Evolutionary conservation across 2,329 filamentous ascomycete genomes (phyloP), one percentile per base, ranked within the genome.

Genomic region (Aspergillus viridinutans): DNA sequence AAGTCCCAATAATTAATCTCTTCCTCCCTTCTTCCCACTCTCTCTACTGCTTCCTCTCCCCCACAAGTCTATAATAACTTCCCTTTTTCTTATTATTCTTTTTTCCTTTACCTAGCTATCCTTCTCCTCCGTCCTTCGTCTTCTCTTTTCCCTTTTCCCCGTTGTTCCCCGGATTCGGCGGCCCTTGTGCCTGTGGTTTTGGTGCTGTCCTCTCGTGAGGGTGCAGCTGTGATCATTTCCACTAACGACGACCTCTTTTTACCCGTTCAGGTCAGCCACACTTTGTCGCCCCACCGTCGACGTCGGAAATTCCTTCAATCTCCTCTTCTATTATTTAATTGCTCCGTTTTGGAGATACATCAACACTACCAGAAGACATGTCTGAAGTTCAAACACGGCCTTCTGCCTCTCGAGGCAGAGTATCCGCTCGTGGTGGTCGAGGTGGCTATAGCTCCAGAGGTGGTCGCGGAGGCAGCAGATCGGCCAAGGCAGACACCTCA

Each of bases 311-410:
- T 54, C 60, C 64, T 66, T 64, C 57, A 64, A 55, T 62, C 61
- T 57, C 68, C 60, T 60, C 66, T 60, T 45, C 57, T 64, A 61
- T 65, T 61, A 60, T 62, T 64, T 63, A 68, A 62, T 64, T 61
- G 58, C 62, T 63, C 67, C 61, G 62, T 61, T 67, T 61, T 59
- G 59, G 63, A 65, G 62, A 63, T 57, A 52, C 58, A 61, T 58
- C 62, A 61, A 63, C 62, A 70, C 72, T 63, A 74, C 71, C 59
- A 58, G 78, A 76, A 74, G 78, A 75, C 80, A 97, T 97, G 94
- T 96, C 94, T 84, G 93, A 97, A 85, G 85, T 90, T 81, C 89
- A 92, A 83, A 85, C 89, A 79, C 86, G 92, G 84, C 84, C 89
- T 75, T 84, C 87, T 77, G 86, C 90, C 79, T 86, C 82, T 66